A percentile compares a stretch with the other conserved stretches of the same genome.
These are phyloP conservation scores for Colletotrichum godetiae DNA, from an alignment of 2,329 filamentous ascomycete genomes.

Conservation along the genomic window DNA sequence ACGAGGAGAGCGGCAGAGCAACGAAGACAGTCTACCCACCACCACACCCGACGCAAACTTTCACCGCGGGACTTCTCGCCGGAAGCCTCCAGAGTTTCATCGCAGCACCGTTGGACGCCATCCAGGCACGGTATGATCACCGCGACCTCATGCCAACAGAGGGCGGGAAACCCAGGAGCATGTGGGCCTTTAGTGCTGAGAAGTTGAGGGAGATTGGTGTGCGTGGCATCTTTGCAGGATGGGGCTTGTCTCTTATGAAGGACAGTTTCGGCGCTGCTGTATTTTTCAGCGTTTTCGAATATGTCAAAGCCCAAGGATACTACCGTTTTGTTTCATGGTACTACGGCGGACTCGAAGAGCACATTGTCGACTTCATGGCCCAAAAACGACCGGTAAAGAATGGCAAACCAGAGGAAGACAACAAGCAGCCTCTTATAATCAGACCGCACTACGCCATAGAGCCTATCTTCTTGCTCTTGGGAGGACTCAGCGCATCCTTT, in stretches of 20 bases:
- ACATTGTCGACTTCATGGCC: conserved; percentile 62
- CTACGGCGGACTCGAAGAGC: conserved; percentile 69
- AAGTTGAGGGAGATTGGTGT: conserved; percentile 76
- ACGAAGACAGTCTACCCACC: conserved; percentile 77
- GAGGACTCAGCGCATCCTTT: conserved; percentile 76
- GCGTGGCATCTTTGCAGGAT: conserved; percentile 80
- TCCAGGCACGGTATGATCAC: conserved; percentile 78
- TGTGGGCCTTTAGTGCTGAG: conserved; percentile 78
- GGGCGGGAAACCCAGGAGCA: conserved; percentile 64
- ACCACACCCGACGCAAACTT: conserved; percentile 71
- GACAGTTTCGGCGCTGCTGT: conserved; percentile 76
- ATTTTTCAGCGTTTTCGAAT: conserved; percentile 83
- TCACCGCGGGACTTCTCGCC: conserved; percentile 76
- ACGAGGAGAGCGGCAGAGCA: conserved; percentile 69
- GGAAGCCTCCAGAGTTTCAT: conserved; percentile 77
- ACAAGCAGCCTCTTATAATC: conserved; percentile 62
- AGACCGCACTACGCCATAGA: conserved; percentile 81
- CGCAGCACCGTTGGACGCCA: conserved; percentile 80
- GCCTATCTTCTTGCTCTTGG: conserved; percentile 76
- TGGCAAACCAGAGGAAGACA: conserved; percentile 40
- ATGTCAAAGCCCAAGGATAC: conserved; percentile 79
- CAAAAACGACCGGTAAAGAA: conserved; percentile 52
- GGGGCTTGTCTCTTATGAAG: conserved; percentile 75
- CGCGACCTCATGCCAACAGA: conserved; percentile 57
- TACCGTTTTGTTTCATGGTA: conserved; percentile 78